Evolutionary conservation across 768 basidiomycete species (phyloP).

Genomic region (Boletus sp.): DNA sequence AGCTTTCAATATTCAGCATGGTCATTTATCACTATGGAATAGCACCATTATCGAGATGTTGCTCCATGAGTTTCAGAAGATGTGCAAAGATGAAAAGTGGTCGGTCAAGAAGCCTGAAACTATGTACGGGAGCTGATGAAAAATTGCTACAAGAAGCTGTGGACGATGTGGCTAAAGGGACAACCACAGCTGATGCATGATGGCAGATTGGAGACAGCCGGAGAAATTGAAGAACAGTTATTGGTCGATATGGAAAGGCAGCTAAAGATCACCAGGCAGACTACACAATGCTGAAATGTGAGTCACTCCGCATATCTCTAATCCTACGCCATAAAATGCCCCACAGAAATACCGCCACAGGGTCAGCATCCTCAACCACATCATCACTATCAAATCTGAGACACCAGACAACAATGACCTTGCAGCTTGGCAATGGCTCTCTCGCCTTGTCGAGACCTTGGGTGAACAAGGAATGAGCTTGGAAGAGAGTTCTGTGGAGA

Average conservation of each 20-base stretch:
- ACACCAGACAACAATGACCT: background rate
- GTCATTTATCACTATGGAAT: too few relatives aligned
- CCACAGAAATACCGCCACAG: conserved; percentile 1
- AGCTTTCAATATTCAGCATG: too few relatives aligned
- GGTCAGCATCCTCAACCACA: background rate
- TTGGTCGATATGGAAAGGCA: background rate
- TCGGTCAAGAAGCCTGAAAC: background rate
- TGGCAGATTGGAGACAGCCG: background rate
- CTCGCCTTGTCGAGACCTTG: background rate
- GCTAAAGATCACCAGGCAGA: background rate
- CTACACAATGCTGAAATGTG: conserved; percentile 4
- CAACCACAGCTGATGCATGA: background rate
- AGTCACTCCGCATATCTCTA: too few relatives aligned
- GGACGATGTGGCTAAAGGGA: background rate
- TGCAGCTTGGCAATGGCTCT: background rate
- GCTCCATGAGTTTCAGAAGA: background rate
- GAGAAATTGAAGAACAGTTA: background rate
- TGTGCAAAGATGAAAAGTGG: background rate
- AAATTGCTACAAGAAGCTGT: conserved; percentile 2
- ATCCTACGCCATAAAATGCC: too few relatives aligned
- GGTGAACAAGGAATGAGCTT: conserved; percentile 14
- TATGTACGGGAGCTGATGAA: background rate
- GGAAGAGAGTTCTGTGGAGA: conserved; percentile 9
- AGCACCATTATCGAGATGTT: too few relatives aligned
- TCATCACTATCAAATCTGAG: background rate